Evolutionary conservation across 1,284 basidiomycete species (phyloP), one percentile per base, ranked within the genome.

Genomic region (Austroboletus novae-zelandiae): DNA sequence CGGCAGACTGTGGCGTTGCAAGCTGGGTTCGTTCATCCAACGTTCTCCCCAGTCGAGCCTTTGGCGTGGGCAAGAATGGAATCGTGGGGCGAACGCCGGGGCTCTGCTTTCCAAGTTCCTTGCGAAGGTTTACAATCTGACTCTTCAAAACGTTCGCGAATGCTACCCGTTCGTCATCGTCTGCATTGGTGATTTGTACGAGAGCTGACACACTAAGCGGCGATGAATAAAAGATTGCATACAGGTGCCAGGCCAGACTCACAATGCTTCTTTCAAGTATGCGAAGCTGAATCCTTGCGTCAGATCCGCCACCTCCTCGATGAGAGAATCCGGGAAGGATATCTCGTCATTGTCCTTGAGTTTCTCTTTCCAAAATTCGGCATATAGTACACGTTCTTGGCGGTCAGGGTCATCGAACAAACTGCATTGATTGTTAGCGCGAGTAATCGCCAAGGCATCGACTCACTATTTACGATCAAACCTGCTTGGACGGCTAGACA

Each of bases 241-340:
- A 17, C 5, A 18, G 13, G 20, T 40, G 23, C 27, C 34, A 27
- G 31, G 36, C 23, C 29, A 20, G 25, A 79, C 86, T 58, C 62
- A 91, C 89, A 92, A 91, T 5, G 80, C 86, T 69, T 91, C 89
- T 62, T 91, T 91, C 58, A 92, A 74, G 64, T 90, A 91, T 0
- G 89, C 88, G 62, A 91, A 92, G 55, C 84, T 88, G 70, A 91
- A 91, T 29, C 74, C 72, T 20, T 75, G 69, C 0, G 89, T 91
- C 50, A 69, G 56, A 14, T 75, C 69, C 2, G 83, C 86, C 20
- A 89, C 70, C 53, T 84, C 77, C 23, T 77, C 66, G 6, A 84
- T 72, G 29, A 91, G 73, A 14, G 69, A 56, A 53, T 89, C 81
- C 0, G 89, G 80, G 71, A 89, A 90, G 0, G 72, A 68, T 54